phyloP scores from a whole-genome alignment of 2,329 filamentous ascomycete genomes.

The Ceratocystis harringtonii region DNA sequence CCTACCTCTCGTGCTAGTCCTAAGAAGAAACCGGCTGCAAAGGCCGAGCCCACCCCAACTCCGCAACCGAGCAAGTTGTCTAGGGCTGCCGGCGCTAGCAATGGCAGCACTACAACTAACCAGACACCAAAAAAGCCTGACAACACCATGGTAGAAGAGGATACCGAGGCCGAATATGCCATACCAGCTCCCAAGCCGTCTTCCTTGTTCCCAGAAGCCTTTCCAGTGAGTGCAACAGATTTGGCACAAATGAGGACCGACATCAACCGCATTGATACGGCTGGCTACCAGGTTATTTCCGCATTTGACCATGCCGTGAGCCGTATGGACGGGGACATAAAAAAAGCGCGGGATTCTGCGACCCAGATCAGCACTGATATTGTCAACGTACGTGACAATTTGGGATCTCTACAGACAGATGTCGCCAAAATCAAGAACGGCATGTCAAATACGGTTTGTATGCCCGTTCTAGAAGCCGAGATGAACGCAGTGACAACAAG shows the following conservation, averaged over 20 bases:
- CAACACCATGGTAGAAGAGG: neutral
- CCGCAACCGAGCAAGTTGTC: constrained; percentile 8
- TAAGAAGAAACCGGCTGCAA: constrained; percentile 24
- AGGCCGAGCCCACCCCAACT: constrained; percentile 19
- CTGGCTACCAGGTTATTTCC: constrained; percentile 27
- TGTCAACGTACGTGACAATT: constrained; percentile 19
- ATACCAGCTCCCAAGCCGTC: neutral
- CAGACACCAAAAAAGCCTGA: neutral
- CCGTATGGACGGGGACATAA: constrained; percentile 25
- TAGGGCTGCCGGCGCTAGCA: neutral
- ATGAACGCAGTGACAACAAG: neutral
- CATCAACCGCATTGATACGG: constrained; percentile 26
- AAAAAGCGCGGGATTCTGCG: constrained; percentile 24
- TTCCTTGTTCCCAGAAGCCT: neutral
- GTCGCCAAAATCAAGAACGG: constrained; percentile 18
- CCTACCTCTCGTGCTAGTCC: constrained; percentile 20
- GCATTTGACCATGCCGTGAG: constrained; percentile 25
- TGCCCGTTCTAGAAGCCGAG: neutral
- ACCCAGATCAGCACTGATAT: constrained; percentile 21
- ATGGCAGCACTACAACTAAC: neutral
- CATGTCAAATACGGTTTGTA: neutral
- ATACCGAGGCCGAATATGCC: neutral
- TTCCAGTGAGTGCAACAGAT: constrained; percentile 3
- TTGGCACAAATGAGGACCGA: constrained; percentile 19
- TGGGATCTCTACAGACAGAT: constrained; percentile 22